Base-by-base conservation (phyloP, 306 rosid species). In the Castanea crenata region DNA sequence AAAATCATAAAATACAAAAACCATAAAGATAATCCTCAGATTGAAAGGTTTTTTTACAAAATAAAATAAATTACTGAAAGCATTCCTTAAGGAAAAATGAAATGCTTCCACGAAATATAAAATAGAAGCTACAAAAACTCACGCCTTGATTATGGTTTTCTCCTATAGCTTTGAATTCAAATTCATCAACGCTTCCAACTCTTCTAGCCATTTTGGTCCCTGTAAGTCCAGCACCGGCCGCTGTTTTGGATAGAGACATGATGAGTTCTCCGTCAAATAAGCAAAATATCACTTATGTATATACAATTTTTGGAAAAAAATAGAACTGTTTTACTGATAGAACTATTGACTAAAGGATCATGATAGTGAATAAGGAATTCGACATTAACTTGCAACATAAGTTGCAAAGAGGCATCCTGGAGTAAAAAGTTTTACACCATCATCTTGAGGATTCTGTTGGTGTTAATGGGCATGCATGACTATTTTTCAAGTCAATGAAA, bases 141-240 rank as follows among this genome's bases (percentile, higher is more conserved):
- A 88, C 91, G 32, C 89, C 91, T 71, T 88, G 86, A 61, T 83
- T 85, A 82, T 88, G 91, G 77, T 88, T 85, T 70, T 88, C 84
- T 83, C 91, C 91, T 7, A 88, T 65, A 55, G 89, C 54, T 74
- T 57, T 81, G 79, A 88, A 88, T 74, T 85, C 91, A 81, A 88
- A 88, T 70, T 85, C 88, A 69, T 85, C 89, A 52, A 88, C 76
- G 31, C 52, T 69, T 81, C 91, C 89, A 34, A 83, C 86, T 81
- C 91, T 85, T 75, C 89, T 78, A 76, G 91, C 91, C 91, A 88
- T 83, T 88, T 88, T n/a, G n/a, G n/a, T n/a, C n/a, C n/a, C n/a
- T n/a, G n/a, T n/a, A n/a, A n/a, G n/a, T n/a, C n/a, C n/a, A n/a
- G n/a, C n/a, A n/a, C n/a, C n/a, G n/a, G n/a, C n/a, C n/a, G n/a